These are phyloP conservation scores for Entomortierella beljakovae DNA, from an alignment of 192 early-diverging fungal species.

Conservation along the genomic window DNA sequence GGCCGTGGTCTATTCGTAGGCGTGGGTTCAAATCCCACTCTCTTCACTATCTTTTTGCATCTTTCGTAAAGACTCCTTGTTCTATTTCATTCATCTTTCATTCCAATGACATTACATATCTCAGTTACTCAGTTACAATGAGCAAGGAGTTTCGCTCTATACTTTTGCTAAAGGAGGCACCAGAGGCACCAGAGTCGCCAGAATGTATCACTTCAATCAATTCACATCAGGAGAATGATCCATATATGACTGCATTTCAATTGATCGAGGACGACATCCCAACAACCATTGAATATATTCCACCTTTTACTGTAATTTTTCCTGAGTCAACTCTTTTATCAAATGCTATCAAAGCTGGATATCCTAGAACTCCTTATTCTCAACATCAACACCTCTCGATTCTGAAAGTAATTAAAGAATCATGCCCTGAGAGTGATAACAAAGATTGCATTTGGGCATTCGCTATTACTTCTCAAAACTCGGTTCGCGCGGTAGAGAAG, in stretches of 20 bases:
- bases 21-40: too few species aligned
- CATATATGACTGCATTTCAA: conserved; percentile 14
- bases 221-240: neutral
- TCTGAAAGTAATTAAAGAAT: neutral
- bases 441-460: conserved; percentile 28
- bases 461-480: conserved; percentile 43
- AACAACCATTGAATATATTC: conserved; percentile 8
- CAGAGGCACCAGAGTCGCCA: neutral
- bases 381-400: neutral
- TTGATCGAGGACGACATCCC: neutral
- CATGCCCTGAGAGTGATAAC: neutral
- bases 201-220: neutral
- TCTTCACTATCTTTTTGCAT: too few species aligned
- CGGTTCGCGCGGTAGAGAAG: conserved; percentile 12
- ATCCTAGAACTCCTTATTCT: neutral
- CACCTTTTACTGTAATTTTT: conserved; percentile 21
- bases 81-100: neutral
- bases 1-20: conserved; percentile 26
- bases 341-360: neutral
- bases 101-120: neutral
- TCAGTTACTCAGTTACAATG: neutral
- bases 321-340: conserved; percentile 16
- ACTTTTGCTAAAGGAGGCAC: conserved; percentile 36
- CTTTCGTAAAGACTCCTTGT: too few species aligned
- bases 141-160: conserved; percentile 11